These are phyloP conservation scores for Malassezia yamatoensis DNA, from an alignment of 1,284 basidiomycete genomes.

Conservation along the genomic window DNA sequence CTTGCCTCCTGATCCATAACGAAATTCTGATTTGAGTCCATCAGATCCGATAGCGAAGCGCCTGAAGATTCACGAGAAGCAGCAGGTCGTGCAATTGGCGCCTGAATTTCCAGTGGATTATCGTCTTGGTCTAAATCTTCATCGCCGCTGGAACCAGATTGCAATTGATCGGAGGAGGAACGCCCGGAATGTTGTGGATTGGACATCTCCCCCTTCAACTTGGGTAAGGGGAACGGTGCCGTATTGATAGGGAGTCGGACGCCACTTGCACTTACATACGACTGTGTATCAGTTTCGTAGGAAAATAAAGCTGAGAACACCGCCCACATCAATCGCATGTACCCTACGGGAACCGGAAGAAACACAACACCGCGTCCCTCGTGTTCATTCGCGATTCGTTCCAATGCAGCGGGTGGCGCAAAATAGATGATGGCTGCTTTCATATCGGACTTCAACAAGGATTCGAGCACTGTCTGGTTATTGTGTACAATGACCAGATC, in stretches of 20 bases:
- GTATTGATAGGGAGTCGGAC: background rate
- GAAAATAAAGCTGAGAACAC: background rate
- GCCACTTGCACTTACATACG: background rate
- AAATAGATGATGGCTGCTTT: background rate
- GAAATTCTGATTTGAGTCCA: background rate
- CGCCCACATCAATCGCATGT: slow-evolving; percentile 3
- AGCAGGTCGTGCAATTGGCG: background rate
- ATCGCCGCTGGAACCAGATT: background rate
- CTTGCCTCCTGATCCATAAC: background rate
- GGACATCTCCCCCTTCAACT: background rate
- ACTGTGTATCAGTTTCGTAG: background rate
- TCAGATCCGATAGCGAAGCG: background rate
- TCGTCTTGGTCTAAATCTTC: background rate
- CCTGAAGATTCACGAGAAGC: background rate
- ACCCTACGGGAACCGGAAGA: background rate
- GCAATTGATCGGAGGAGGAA: background rate
- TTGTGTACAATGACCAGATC: slow-evolving; percentile 12
- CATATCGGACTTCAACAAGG: background rate
- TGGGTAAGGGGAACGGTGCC: background rate
- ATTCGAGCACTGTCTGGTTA: background rate
- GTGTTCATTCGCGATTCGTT: background rate
- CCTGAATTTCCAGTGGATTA: background rate
- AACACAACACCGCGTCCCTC: background rate
- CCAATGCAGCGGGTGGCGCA: background rate
- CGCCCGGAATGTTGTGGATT: background rate